Conservation (phyloP, 768 basidiomycete genomes). For the Sutorius australiensis region DNA sequence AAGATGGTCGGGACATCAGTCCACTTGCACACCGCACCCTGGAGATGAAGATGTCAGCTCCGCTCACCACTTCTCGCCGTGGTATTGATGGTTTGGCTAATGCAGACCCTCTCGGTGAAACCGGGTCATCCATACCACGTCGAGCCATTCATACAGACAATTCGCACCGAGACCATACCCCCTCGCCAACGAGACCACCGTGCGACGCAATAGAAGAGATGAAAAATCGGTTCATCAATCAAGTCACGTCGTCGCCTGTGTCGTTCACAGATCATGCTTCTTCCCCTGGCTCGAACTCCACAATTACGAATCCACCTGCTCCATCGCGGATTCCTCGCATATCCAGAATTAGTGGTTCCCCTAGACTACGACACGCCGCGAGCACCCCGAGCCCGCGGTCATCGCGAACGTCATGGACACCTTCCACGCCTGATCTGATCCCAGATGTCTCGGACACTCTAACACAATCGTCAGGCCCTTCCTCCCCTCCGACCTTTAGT, state of each 20-base stretch:
- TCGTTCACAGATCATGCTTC: conserved; percentile 16
- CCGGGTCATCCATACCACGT: conserved; percentile 9
- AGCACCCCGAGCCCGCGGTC: conserved; percentile 30
- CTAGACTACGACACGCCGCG: conserved; percentile 22
- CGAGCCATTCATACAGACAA: conserved; percentile 7
- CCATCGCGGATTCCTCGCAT: conserved; percentile 32
- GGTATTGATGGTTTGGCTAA: conserved; percentile 2
- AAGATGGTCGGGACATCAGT: conserved; percentile 24
- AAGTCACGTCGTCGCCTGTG: conserved; percentile 25
- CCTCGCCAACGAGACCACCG: conserved; percentile 29
- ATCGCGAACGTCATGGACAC: conserved; percentile 31
- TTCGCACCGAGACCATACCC: conserved; percentile 11
- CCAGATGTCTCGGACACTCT: conserved; percentile 58
- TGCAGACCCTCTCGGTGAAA: conserved; percentile 8
- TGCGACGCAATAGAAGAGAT: conserved; percentile 58
- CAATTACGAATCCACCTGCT: conserved; percentile 8
- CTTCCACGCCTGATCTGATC: conserved; percentile 58
- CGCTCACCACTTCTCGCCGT: conserved; percentile 4
- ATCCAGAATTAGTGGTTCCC: conserved; percentile 21
- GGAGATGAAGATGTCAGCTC: conserved; percentile 18
- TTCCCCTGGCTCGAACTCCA: conserved; percentile 16
- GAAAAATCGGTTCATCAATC: conserved; percentile 53
- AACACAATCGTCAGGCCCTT: conserved; percentile 50
- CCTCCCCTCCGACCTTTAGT: conserved; percentile 46
- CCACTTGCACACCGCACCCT: conserved; percentile 25